These are phyloP conservation scores for Fusarium veterinarium DNA, from an alignment of 2,329 filamentous ascomycete species.

Conservation along the genomic window DNA sequence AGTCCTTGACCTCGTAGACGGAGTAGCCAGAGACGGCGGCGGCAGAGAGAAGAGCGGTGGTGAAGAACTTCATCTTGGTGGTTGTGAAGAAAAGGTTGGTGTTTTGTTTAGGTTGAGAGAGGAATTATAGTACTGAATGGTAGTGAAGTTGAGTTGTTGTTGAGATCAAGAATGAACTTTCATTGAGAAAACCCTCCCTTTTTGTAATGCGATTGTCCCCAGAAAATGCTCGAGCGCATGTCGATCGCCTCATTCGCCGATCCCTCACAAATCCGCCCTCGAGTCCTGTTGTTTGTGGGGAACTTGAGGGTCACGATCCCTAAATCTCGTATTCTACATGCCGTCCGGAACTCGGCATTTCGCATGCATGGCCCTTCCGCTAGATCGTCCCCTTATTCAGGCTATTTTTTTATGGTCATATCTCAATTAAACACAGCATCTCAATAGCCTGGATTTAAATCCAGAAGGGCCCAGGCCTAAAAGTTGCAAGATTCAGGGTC, in stretches of 20 bases:
- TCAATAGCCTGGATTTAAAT: neutral
- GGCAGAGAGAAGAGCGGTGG: conserved; percentile 19
- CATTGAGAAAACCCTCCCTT: neutral
- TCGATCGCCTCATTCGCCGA: conserved; percentile 6
- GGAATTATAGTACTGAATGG: no score
- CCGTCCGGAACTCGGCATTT: conserved; percentile 19
- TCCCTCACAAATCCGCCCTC: conserved; percentile 3
- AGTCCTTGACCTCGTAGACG: conserved; percentile 21
- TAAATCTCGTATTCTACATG: conserved; percentile 27
- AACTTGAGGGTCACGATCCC: conserved; percentile 21
- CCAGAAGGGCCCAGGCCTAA: neutral
- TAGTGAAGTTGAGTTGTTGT: neutral
- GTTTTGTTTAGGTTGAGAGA: neutral
- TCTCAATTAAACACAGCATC: neutral
- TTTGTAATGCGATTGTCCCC: conserved; percentile 2
- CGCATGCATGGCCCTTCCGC: neutral
- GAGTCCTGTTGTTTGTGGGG: conserved; percentile 9
- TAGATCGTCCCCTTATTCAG: neutral
- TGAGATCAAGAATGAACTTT: neutral
- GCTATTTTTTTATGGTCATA: neutral
- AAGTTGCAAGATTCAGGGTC: neutral
- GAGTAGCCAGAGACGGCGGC: conserved; percentile 4
- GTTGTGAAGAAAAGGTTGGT: neutral
- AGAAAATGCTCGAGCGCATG: neutral
- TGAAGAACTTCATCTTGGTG: conserved; percentile 35